phyloP scores from a whole-genome alignment of 2,329 filamentous ascomycete species.

The Aspergillus hiratsukae region DNA sequence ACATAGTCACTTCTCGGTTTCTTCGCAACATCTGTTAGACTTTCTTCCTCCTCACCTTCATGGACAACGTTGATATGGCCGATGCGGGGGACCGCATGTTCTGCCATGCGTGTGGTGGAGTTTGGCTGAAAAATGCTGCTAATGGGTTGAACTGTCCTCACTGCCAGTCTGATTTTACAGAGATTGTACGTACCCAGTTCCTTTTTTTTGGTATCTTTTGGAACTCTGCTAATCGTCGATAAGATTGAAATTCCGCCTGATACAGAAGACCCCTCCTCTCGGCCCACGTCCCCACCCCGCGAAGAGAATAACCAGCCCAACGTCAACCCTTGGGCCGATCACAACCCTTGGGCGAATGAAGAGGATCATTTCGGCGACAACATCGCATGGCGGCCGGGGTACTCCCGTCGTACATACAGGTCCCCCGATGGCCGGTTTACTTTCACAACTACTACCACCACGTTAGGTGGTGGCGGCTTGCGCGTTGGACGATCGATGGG shows the following conservation, averaged over 20 bases:
- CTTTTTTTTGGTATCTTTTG: too few relatives aligned
- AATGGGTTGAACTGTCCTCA: slow-evolving; percentile 66
- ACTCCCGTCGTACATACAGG: slow-evolving; percentile 36
- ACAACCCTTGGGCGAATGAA: slow-evolving; percentile 49
- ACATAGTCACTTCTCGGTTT: slow-evolving; percentile 1
- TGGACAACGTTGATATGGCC: slow-evolving; percentile 25
- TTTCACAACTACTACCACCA: slow-evolving; percentile 34
- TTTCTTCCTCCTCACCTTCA: not conserved
- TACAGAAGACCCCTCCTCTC: slow-evolving; percentile 10
- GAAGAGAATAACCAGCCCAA: slow-evolving; percentile 14
- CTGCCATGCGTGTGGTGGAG: slow-evolving; percentile 74
- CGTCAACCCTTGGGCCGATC: slow-evolving; percentile 35
- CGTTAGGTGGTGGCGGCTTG: slow-evolving; percentile 18
- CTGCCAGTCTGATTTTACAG: slow-evolving; percentile 75
- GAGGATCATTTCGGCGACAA: slow-evolving; percentile 39
- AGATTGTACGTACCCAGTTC: slow-evolving; percentile 66
- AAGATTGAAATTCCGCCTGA: slow-evolving; percentile 33
- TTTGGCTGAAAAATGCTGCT: slow-evolving; percentile 70
- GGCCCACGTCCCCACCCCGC: slow-evolving; percentile 25
- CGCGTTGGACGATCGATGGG: slow-evolving; percentile 14
- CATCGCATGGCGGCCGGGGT: slow-evolving; percentile 6
- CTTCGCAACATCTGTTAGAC: slow-evolving; percentile 1
- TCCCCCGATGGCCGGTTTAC: slow-evolving; percentile 45
- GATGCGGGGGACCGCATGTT: slow-evolving; percentile 64
- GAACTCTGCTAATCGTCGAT: slow-evolving; percentile 3